These are phyloP conservation scores for Pseudoscleropodium purum DNA, from an alignment of 225 moss, liverwort and hornwort genomes.

Conservation along the genomic window DNA sequence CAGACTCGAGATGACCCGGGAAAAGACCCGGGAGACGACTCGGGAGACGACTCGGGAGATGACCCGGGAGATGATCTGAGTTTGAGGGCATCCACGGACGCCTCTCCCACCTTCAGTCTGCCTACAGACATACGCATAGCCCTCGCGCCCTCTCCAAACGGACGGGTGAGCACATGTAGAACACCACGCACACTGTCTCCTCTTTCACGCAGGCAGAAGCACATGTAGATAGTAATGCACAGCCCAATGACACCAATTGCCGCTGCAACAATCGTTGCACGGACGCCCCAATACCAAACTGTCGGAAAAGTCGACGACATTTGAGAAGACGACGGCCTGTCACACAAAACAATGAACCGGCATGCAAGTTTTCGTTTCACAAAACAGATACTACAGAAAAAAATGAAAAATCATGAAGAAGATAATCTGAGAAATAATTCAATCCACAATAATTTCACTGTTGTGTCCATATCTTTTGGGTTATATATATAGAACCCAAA, in stretches of 20 bases:
- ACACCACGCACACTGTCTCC: not conserved
- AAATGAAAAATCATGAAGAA: not conserved
- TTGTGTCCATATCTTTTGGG: too few species aligned
- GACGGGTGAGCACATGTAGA: not conserved
- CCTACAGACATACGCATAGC: rapidly evolving
- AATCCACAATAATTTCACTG: not conserved
- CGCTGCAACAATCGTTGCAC: not conserved
- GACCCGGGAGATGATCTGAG: too few species aligned
- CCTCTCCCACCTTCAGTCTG: not conserved
- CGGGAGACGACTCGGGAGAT: too few species aligned
- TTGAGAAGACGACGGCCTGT: not conserved
- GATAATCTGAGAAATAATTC: not conserved
- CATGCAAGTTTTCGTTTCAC: not conserved
- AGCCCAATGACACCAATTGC: not conserved
- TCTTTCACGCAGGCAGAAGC: not conserved
- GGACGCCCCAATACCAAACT: not conserved
- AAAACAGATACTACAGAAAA: not conserved
- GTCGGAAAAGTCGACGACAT: not conserved
- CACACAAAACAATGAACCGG: not conserved
- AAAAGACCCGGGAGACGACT: too few species aligned
- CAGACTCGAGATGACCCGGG: too few species aligned
- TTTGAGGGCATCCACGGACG: not conserved
- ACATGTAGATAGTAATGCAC: not conserved
- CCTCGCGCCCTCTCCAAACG: not conserved
- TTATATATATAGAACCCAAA: rapidly evolving